phyloP scores from a whole-genome alignment of 2,329 filamentous ascomycete genomes.

The Penicillium sp. region DNA sequence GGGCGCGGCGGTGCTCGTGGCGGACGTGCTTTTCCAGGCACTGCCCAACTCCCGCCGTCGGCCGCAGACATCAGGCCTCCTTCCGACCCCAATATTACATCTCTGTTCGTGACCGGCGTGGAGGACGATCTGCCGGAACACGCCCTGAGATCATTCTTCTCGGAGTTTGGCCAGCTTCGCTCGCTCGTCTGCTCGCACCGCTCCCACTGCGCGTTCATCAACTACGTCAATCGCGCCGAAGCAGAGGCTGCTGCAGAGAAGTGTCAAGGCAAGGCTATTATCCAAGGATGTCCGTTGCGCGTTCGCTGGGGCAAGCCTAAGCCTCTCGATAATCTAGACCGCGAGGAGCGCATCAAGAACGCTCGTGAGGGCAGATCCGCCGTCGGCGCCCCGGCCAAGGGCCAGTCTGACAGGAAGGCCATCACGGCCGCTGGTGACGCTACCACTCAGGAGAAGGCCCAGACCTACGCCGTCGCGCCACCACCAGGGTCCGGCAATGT shows the following conservation, averaged over 20 bases:
- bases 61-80: conserved; percentile 86
- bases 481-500: conserved; percentile 77
- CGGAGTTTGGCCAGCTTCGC: conserved; percentile 82
- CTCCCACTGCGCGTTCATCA: conserved; percentile 95
- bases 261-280: conserved; percentile 83
- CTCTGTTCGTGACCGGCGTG: conserved; percentile 89
- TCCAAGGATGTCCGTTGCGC: conserved; percentile 84
- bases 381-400: conserved; percentile 48
- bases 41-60: conserved; percentile 72
- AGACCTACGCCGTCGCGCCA: conserved; percentile 60
- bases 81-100: conserved; percentile 79
- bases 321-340: conserved; percentile 86
- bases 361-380: conserved; percentile 71
- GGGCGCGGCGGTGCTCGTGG: conserved; percentile 51
- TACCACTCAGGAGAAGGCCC: conserved; percentile 37
- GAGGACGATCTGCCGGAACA: conserved; percentile 95
- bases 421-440: conserved; percentile 44
- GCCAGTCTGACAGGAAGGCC: conserved; percentile 33
- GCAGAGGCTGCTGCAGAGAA: conserved; percentile 83
- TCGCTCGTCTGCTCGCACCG: conserved; percentile 95
- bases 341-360: conserved; percentile 77
- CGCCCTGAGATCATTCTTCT: conserved; percentile 87
- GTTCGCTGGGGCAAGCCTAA: conserved; percentile 93
- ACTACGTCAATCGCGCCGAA: conserved; percentile 79
- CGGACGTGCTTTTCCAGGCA: conserved; percentile 64